Base-by-base conservation (phyloP, 2,329 filamentous ascomycete species). In the Penicillium oxalicum region DNA sequence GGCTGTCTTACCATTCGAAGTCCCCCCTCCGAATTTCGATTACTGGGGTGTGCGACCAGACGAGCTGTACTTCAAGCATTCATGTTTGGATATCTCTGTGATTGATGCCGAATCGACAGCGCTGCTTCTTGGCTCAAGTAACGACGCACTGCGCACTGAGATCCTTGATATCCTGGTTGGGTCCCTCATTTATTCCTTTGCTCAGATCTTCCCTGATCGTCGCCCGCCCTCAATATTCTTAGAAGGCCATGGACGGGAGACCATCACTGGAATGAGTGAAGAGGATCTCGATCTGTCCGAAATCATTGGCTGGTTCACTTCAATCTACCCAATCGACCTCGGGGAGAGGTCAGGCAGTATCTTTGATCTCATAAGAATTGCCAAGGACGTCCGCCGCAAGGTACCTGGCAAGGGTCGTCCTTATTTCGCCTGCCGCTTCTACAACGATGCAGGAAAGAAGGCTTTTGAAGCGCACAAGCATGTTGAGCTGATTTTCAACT, bases 401-500 rank as follows among this genome's bases (percentile, higher is more conserved):
- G 13, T 43, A 26, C 33, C 33, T 18, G 26, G 24, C 5, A 37
- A 38, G 2, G 33, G 32, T 6, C 4, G 34, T 8, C 36, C 36
- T 8, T 38, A 38, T 38, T 38, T 38, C 3, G 7, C 36, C 7
- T 18, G 18, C 2, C 18, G 18, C 18, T 18, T 18, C 18, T 38
- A 38, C 36, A 9, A 8, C 2, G n/a, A 8, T 38, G 36, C 36
- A 38, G 36, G n/a, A 8, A 13, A 7, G 7, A 38, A 9, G 8
- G 8, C n/a, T 3, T 25, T 38, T 4, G 7, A n/a, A 7, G 7
- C n/a, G 6, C 36, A 38, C 24, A n/a, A 38, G 8, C 7, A 8
- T 6, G n/a, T 25, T 34, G 53, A 55, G 12, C 43, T 55, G 12
- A 25, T 46, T 2, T 53, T 55, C 45, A 55, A 55, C 28, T 55